Evolutionary conservation across 352 stramenopile species (phyloP), one percentile per base, ranked within the genome.

Genomic region (Phytophthora aleatoria): DNA sequence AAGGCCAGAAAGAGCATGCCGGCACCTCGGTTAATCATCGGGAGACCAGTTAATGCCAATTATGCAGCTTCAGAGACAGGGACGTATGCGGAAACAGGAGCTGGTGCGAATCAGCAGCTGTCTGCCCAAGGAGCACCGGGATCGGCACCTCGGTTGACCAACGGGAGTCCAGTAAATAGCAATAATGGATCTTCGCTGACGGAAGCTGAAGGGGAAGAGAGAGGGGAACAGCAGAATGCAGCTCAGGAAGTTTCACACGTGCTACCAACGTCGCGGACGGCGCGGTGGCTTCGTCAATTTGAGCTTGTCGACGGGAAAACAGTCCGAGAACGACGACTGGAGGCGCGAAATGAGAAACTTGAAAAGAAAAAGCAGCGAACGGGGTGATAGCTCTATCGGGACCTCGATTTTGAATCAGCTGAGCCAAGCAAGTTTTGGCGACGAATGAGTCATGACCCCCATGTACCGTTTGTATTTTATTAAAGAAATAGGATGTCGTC

Each of bases 251-350:
- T 5, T 52, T 59, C 57, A 9, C 6, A 42, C 9, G 4, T 59
- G 24, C 48, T 49, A 20, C 31, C 12, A 2, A 48, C 3, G 2
- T 44, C 28, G 13, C 50, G 45, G 26, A 51, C 12, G 26, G 30
- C 50, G 16, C 50, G 50, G 11, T 67, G 57, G 57, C 15, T 62
- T 2, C 15, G 59, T 24, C 56, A 71, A 55, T 71, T 67, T 39
- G 63, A 67, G 38, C 10, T 71, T 30, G 16, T 71, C 6, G 28
- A 71, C 47, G 63, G 63, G 6, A 67, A 71, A 43, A 62, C 57
- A 33, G 24, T 26, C 11, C 50, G 43, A 42, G 63, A 67, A 43
- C 50, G 63, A 12, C 57, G 63, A 26, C 30, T 71, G 9, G 57
- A 67, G 30, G 27, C 33, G 15, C 64, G 57, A 16, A 45, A 27